Evolutionary conservation across 2,329 filamentous ascomycete species (phyloP).

Genomic region (Fusarium foetens): DNA sequence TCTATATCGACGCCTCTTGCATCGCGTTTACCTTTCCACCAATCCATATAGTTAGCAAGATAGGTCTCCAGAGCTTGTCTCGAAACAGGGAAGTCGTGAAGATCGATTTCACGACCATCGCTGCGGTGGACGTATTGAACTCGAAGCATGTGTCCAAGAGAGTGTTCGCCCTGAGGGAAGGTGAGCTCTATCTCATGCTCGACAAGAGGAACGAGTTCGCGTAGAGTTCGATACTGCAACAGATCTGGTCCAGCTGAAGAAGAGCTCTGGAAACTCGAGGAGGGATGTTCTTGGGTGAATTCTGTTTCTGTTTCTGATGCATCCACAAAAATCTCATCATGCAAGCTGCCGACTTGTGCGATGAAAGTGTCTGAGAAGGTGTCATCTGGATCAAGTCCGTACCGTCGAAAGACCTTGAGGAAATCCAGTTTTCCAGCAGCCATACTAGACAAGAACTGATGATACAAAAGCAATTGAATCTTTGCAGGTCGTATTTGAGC

Average conservation of each 20-base stretch:
- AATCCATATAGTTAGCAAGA: slow-evolving; percentile 76
- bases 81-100: slow-evolving; percentile 74
- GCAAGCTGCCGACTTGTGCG: slow-evolving; percentile 74
- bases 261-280: slow-evolving; percentile 32
- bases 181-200: slow-evolving; percentile 60
- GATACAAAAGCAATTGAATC: slow-evolving; percentile 91
- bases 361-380: slow-evolving; percentile 84
- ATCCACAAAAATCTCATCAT: slow-evolving; percentile 72
- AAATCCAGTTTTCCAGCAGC: slow-evolving; percentile 78
- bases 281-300: slow-evolving; percentile 9
- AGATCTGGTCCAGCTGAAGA: slow-evolving; percentile 47
- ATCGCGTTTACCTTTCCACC: slow-evolving; percentile 83
- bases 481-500: slow-evolving; percentile 79
- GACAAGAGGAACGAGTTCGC: slow-evolving; percentile 59
- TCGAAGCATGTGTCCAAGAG: slow-evolving; percentile 61
- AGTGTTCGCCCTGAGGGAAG: slow-evolving; percentile 60
- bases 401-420: slow-evolving; percentile 73
- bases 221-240: slow-evolving; percentile 60
- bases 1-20: slow-evolving; percentile 81
- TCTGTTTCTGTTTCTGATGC: slow-evolving; percentile 48
- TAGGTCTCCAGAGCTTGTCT: slow-evolving; percentile 71
- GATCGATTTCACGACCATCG: slow-evolving; percentile 64
- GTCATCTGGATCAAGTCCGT: slow-evolving; percentile 71
- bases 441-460: slow-evolving; percentile 81
- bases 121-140: slow-evolving; percentile 65